phyloP scores from a whole-genome alignment of 805 yeast genomes.

The Kluyveromyces aestuarii region DNA sequence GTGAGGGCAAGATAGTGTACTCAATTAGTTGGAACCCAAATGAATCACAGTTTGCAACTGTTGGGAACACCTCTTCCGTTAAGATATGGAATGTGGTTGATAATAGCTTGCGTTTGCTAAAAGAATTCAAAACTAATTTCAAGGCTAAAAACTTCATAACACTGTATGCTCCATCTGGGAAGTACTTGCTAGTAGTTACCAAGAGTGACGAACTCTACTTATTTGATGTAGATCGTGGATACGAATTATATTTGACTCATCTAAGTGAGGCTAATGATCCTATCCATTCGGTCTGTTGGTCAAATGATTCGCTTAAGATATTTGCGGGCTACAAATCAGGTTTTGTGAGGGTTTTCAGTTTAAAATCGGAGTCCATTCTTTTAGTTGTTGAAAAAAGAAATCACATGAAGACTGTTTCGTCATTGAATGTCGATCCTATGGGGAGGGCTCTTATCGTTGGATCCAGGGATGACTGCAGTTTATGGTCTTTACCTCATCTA shows the following conservation, averaged over 20 bases:
- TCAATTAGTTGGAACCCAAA: constrained; percentile 20
- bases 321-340: constrained; percentile 34
- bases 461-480: constrained; percentile 43
- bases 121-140: constrained; percentile 10
- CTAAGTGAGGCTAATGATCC: constrained; percentile 6
- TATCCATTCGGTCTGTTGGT: constrained; percentile 25
- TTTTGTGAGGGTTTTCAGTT: background rate
- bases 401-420: constrained; percentile 43
- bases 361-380: constrained; percentile 1
- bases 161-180: constrained; percentile 39
- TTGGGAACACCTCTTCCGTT: constrained; percentile 14
- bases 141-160: constrained; percentile 15
- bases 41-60: constrained; percentile 17
- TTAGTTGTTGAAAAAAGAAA: constrained; percentile 25
- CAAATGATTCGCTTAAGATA: constrained; percentile 30
- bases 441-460: constrained; percentile 46
- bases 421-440: constrained; percentile 41
- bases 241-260: constrained; percentile 14
- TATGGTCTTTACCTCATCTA: constrained; percentile 39
- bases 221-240: constrained; percentile 28
- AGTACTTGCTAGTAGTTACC: constrained; percentile 36
- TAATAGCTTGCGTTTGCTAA: constrained; percentile 6
- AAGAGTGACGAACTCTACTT: constrained; percentile 31
- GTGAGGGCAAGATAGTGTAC: constrained; percentile 13
- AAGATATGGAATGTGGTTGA: constrained; percentile 18